Conservation (phyloP, 1,284 basidiomycete species). For the Meripilus lineatus region DNA sequence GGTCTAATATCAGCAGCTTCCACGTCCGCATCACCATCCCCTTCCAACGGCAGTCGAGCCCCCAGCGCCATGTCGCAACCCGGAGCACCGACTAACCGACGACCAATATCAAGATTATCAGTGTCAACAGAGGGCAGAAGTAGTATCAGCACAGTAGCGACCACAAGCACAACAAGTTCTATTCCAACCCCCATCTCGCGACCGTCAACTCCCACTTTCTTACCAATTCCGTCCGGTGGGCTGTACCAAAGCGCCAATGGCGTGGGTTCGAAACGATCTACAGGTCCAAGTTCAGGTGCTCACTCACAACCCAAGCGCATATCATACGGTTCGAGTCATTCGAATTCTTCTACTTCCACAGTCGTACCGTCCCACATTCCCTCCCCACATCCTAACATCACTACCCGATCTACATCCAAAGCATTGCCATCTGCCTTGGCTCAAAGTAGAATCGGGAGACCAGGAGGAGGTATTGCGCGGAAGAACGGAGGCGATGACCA, state of each 20-base stretch:
- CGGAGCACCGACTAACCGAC: conserved; percentile 35
- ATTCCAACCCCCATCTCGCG: conserved; percentile 66
- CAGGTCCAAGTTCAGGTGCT: conserved; percentile 38
- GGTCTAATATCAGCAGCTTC: conserved; percentile 29
- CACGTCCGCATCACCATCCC: conserved; percentile 30
- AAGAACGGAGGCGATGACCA: conserved; percentile 38
- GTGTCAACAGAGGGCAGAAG: conserved; percentile 36
- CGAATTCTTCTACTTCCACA: conserved; percentile 20
- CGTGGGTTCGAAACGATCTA: conserved; percentile 59
- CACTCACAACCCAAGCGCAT: conserved; percentile 49
- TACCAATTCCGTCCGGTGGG: conserved; percentile 56
- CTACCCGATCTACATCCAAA: conserved; percentile 42
- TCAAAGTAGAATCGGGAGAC: conserved; percentile 66
- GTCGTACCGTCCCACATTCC: conserved; percentile 19
- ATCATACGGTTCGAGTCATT: conserved; percentile 40
- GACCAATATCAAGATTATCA: conserved; percentile 67
- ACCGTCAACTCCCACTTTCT: conserved; percentile 68
- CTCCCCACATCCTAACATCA: conserved; percentile 38
- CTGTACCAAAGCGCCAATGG: conserved; percentile 38
- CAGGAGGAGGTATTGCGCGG: conserved; percentile 37
- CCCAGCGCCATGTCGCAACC: conserved; percentile 34
- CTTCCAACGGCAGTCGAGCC: conserved; percentile 27
- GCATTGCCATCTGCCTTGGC: conserved; percentile 34
- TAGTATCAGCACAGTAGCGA: conserved; percentile 50
- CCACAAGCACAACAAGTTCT: conserved; percentile 38